A percentile compares a stretch with the other conserved stretches of the same genome.
phyloP scores from a whole-genome alignment of 164 flowering plant genomes.

The Nelumbo lutea region DNA sequence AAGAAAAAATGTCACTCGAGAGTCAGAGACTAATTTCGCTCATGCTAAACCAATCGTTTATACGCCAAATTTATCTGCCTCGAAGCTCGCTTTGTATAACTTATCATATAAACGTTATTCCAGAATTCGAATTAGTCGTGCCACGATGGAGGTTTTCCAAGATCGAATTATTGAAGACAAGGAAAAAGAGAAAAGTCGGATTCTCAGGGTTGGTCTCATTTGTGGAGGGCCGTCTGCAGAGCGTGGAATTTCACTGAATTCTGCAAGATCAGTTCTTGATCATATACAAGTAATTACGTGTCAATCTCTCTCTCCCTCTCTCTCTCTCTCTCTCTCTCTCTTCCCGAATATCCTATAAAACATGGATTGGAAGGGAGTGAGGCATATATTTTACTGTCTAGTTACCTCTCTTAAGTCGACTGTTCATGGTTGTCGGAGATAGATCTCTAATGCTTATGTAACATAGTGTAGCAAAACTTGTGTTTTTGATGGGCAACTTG shows the following conservation, averaged over 20 bases:
- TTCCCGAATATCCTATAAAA: no score
- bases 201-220: constrained; percentile 61
- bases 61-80: not conserved
- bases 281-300: constrained; percentile 57
- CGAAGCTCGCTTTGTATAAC: constrained; percentile 12
- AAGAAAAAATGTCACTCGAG: not conserved
- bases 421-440: no score
- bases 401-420: no score
- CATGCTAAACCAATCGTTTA: not conserved
- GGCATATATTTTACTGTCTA: no score
- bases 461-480: no score
- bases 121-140: constrained; percentile 16
- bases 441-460: no score
- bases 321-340: no score
- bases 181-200: constrained; percentile 22
- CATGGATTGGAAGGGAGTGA: no score
- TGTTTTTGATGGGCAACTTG: no score
- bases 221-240: constrained; percentile 95
- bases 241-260: constrained; percentile 88
- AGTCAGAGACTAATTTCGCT: not conserved
- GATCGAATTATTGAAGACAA: constrained; percentile 15
- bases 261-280: constrained; percentile 92
- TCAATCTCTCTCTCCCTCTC: not conserved
- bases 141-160: constrained; percentile 13
- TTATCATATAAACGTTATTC: not conserved